Evolutionary conservation across 306 rosid genomes (phyloP), one percentile per base, ranked within the genome.

Genomic region (Luffa acutangula): DNA sequence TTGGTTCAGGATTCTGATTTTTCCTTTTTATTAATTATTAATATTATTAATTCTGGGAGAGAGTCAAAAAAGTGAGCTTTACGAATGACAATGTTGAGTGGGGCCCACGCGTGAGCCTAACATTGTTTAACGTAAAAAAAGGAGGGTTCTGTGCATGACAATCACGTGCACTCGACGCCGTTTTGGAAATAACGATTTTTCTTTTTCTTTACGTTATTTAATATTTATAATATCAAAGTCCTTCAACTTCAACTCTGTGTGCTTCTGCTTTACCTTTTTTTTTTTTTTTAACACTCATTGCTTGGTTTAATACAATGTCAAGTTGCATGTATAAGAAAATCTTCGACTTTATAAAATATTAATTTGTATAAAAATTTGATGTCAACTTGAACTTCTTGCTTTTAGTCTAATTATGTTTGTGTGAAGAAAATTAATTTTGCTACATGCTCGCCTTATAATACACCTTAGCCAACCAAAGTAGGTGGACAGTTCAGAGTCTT

Each of bases 151-250:
- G 59, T 73, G 59, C 77, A 73, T 73, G 77, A 31, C 41, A 46
- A 71, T 71, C 77, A 71, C 77, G 39, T 46, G 77, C 77, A 34
- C 57, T 71, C 77, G 11, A 46, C 58, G 77, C 57, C 39, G 77
- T 71, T 71, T 71, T 2, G 39, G 17, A 71, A 46, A 21, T 11
- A 11, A 46, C 39, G 41, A 45, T 18, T 71, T 71, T 6, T 36
- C 21, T 64, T 60, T 60, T 31, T 12, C 6, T 58, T 39, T 66
- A 39, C 42, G 15, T 62, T 36, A 64, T 64, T 64, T 66, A 39
- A 39, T 36, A 64, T 64, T 64, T 66, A 39, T 39, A 10, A 25
- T 60, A 60, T 10, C 64, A 9, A 58, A n/a, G 36, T 20, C n/a
- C 5, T 13, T 52, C 7, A 5, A 52, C 56, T 52, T 51, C 56